Evolutionary conservation across 2,329 filamentous ascomycete genomes (phyloP), one percentile per base, ranked within the genome.

Genomic region (Ceratocystis eucalypticola): DNA sequence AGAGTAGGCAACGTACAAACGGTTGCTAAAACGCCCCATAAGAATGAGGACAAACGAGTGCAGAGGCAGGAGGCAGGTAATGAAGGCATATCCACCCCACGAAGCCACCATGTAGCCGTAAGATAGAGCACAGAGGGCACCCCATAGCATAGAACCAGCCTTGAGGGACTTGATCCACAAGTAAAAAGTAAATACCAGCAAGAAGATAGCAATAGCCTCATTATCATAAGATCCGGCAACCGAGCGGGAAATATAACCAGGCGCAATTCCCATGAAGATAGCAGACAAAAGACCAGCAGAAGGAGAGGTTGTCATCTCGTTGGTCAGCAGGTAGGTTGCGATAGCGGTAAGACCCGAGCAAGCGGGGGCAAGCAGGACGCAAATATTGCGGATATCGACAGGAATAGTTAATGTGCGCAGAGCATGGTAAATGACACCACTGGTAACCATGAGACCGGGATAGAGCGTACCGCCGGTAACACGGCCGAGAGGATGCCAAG

Each of bases 81-180:
- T 99, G 84, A 99, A 99, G 73, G 96, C 94, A 76, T 99, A 99
- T 74, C 94, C 94, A 82, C 94, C 94, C 94, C 94, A 99, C 20
- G 95, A 96, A 62, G 93, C 94, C 70, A 99, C 94, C 94, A 99
- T 99, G 85, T 99, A 99, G 74, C 94, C 94, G 77, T 99, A 99
- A 79, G 95, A 97, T 66, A 99, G 82, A 55, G 94, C 94, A 72
- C 92, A 94, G 69, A 96, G 81, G 46, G 90, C 92, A 71, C 91
- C 93, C 93, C 93, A 99, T 77, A 96, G 89, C 75, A 96, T 91
- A 63, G 94, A 97, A 30, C 94, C 94, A 67, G 91, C 84, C 81
- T 99, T 99, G 71, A 99, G 83, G 22, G 94, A 91, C 83, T 97
- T 97, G 79, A 99, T 96, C 94, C 94, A 99, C 65, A 99, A 84